Base-by-base conservation (phyloP, 768 basidiomycete genomes). In the Gelatoporia subvermispora region DNA sequence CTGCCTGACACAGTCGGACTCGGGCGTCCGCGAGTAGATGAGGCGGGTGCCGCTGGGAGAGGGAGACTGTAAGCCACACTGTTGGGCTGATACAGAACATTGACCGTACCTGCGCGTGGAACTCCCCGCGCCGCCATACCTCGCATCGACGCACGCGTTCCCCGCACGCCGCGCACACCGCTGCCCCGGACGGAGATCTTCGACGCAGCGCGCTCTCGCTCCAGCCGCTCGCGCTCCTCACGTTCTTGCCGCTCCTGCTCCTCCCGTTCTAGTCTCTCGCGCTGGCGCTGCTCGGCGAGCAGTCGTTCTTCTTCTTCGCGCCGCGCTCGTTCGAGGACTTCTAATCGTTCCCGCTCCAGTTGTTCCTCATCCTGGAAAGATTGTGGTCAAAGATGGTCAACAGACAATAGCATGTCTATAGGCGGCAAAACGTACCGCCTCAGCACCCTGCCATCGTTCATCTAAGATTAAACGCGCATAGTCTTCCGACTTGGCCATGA, bases 401-500 rank as follows among this genome's bases (percentile, higher is more conserved):
- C 7, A 28, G 21, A 17, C n/a, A 41, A 22, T 1, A 21, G 20
- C 8, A 22, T 2, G 17, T 34, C 31, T 18, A 22, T 28, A 22
- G 5, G 42, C 15, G 31, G 7, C 10, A 34, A 20, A 18, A 69
- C 80, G 68, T 60, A 88, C 88, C 38, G 72, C 78, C 52, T 85
- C 84, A 35, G 81, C 85, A 2, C 88, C 88, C 46, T 77, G 68
- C 85, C 85, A 91, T 49, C 77, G 68, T 51, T 88, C 84, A 60
- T 91, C 88, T 51, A 89, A 81, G 16, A 91, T 79, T 49, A 90
- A 65, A 24, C 77, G 76, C 2, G 85, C 70, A 51, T 79, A 74
- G 13, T 79, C 75, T 63, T 89, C 88, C 2, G 87, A 85, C 61
- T 79, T 82, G 4, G 78, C 76, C 17, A 91, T 69, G 41, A 88